phyloP scores from a whole-genome alignment of 2,329 filamentous ascomycete species.

The Blumeriella jaapii region DNA sequence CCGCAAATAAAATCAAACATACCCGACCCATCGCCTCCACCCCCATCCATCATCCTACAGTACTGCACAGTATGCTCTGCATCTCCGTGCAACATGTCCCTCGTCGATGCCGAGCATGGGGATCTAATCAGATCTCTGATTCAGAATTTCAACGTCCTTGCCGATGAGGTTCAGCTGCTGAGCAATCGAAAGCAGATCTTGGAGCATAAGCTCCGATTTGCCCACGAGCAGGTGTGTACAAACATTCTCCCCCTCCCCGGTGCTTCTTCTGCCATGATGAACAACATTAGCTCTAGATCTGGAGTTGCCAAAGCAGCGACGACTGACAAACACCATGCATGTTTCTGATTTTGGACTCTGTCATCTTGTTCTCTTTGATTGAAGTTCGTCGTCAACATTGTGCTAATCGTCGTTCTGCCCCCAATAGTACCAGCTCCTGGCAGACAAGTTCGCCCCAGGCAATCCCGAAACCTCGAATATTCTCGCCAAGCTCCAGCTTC shows the following conservation, averaged over 20 bases:
- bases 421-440: constrained; percentile 48
- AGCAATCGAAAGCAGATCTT: constrained; percentile 53
- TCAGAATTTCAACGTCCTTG: constrained; percentile 52
- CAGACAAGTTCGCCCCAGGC: constrained; percentile 56
- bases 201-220: constrained; percentile 55
- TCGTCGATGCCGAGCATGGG: constrained; percentile 24
- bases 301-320: constrained; percentile 49
- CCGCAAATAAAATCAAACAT: too few relatives aligned
- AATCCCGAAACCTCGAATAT: constrained; percentile 56
- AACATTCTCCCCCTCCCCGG: constrained; percentile 1
- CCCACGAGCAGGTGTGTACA: constrained; percentile 50
- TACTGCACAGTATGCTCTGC: too few relatives aligned
- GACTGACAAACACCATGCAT: constrained; percentile 50
- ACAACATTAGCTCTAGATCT: constrained; percentile 72
- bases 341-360: constrained; percentile 34
- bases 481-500: constrained; percentile 54
- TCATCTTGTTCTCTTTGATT: constrained; percentile 9
- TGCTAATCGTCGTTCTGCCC: neutral
- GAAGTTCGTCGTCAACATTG: too few relatives aligned
- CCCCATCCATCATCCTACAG: too few relatives aligned
- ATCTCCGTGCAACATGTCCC: constrained; percentile 20
- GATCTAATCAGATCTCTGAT: constrained; percentile 44
- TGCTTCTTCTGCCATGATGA: constrained; percentile 36
- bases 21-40: too few relatives aligned
- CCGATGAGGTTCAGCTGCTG: constrained; percentile 52